A percentile compares a stretch with the other conserved stretches of the same genome.
Conservation (phyloP, 1,284 basidiomycete species). For the Trichosporon ovoides region DNA sequence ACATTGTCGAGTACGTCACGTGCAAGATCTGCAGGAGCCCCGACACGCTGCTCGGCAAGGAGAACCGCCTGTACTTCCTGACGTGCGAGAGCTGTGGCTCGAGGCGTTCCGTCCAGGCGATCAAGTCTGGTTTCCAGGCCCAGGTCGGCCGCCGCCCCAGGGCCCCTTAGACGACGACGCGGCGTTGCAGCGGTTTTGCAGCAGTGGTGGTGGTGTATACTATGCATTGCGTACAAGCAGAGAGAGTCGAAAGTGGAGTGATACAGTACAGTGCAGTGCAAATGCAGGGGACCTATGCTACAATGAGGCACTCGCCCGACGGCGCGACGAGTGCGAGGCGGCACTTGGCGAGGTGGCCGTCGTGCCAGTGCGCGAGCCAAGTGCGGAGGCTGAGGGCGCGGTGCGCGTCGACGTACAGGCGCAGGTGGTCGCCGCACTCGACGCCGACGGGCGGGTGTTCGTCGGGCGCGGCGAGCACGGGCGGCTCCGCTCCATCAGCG, state of each 20-base stretch:
- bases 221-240: slow-evolving; percentile 6
- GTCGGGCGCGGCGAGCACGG: background rate
- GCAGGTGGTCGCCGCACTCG: slow-evolving; percentile 40
- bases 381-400: slow-evolving; percentile 32
- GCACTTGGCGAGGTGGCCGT: background rate
- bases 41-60: slow-evolving; percentile 91
- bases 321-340: slow-evolving; percentile 30
- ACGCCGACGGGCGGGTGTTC: slow-evolving; percentile 11
- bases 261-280: no score
- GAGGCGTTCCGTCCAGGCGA: slow-evolving; percentile 84
- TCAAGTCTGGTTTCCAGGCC: slow-evolving; percentile 99
- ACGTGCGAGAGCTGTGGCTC: slow-evolving; percentile 92
- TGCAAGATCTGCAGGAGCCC: slow-evolving; percentile 99
- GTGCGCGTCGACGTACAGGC: slow-evolving; percentile 35
- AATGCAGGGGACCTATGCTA: slow-evolving; percentile 17
- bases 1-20: slow-evolving; percentile 99
- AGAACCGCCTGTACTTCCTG: slow-evolving; percentile 99
- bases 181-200: background rate
- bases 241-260: background rate
- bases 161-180: slow-evolving; percentile 15
- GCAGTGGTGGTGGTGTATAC: slow-evolving; percentile 2
- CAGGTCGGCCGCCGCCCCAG: slow-evolving; percentile 57
- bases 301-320: slow-evolving; percentile 35
- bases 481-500: background rate
- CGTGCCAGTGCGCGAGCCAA: slow-evolving; percentile 28